Evolutionary conservation across 176 grass and related monocot genomes (phyloP).

Genomic region (Thalia dealbata): DNA sequence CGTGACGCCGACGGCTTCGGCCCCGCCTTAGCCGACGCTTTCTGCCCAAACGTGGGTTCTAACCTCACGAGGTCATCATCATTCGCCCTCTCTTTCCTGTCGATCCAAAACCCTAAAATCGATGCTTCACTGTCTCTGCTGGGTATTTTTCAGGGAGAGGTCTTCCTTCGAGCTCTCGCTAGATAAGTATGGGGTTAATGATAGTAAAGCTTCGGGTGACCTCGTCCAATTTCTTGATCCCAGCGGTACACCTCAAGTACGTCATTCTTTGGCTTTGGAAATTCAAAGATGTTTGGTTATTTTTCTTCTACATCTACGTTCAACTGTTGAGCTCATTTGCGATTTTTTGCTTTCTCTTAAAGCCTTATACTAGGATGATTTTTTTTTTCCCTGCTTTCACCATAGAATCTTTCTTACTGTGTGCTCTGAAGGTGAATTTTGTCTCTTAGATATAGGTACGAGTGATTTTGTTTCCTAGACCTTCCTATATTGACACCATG

Average conservation of each 20-base stretch:
- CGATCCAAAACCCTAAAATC: conserved; percentile 20
- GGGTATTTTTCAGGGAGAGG: conserved; percentile 34
- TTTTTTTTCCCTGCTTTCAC: too few relatives aligned
- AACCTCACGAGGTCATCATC: conserved; percentile 39
- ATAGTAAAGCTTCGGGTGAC: conserved; percentile 39
- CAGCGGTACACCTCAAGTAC: conserved; percentile 42
- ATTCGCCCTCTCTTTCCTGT: neutral
- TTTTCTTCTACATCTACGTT: too few relatives aligned
- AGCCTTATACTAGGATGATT: too few relatives aligned
- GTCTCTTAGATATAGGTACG: too few relatives aligned
- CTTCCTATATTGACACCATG: too few relatives aligned
- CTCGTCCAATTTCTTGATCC: conserved; percentile 53
- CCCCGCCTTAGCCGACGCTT: conserved; percentile 34
- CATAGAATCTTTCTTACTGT: too few relatives aligned
- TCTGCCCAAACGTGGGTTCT: conserved; percentile 24
- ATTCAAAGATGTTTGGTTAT: too few relatives aligned
- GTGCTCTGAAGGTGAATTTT: too few relatives aligned
- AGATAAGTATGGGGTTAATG: conserved; percentile 35
- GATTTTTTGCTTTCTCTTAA: too few relatives aligned
- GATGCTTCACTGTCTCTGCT: neutral
- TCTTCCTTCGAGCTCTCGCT: conserved; percentile 44
- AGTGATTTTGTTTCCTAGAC: too few relatives aligned
- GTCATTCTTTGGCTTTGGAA: neutral
- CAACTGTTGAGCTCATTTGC: too few relatives aligned
- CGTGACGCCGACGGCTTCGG: conserved; percentile 49